Percentiles rank a stretch among this genome's conserved stretches.
phyloP scores from a whole-genome alignment of 1,284 basidiomycete genomes.

The Tilletia horrida region DNA sequence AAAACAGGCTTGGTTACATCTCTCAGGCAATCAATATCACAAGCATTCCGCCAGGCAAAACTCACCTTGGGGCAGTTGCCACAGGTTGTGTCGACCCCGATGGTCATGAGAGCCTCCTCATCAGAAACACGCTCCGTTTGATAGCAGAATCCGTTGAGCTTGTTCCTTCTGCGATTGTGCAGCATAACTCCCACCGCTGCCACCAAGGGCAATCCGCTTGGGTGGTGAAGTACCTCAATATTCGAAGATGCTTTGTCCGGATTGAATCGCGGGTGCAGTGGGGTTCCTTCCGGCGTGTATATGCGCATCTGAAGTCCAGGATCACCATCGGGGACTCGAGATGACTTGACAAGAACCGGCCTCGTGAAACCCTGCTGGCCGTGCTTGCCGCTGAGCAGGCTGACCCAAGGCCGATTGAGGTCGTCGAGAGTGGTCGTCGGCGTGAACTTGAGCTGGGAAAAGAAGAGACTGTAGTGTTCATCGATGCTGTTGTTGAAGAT shows the following conservation, averaged over 20 bases:
- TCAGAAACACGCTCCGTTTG: background rate
- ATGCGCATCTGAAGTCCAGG: slow-evolving; percentile 4
- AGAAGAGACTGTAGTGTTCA: slow-evolving; percentile 17
- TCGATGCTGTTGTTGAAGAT: slow-evolving; percentile 14
- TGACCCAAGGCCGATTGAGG: slow-evolving; percentile 20
- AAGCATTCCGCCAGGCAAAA: no score
- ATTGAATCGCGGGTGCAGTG: background rate
- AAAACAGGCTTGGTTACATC: no score
- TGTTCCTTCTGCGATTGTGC: slow-evolving; percentile 24
- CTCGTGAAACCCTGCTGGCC: slow-evolving; percentile 20
- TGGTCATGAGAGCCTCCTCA: background rate
- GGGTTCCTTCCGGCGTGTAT: slow-evolving; percentile 1
- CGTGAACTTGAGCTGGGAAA: slow-evolving; percentile 20
- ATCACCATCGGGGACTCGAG: background rate
- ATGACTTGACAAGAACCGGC: background rate
- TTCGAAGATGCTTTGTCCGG: background rate
- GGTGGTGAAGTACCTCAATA: slow-evolving; percentile 11
- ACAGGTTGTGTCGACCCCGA: background rate
- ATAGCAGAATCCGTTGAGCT: slow-evolving; percentile 20
- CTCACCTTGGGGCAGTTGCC: slow-evolving; percentile 27
- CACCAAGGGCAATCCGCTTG: slow-evolving; percentile 7
- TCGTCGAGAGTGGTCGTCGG: slow-evolving; percentile 23
- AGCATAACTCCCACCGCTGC: slow-evolving; percentile 25
- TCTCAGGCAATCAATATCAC: no score
- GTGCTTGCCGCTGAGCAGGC: slow-evolving; percentile 14